Conservation (phyloP, 1,284 basidiomycete genomes). For the Puccinia horiana region DNA sequence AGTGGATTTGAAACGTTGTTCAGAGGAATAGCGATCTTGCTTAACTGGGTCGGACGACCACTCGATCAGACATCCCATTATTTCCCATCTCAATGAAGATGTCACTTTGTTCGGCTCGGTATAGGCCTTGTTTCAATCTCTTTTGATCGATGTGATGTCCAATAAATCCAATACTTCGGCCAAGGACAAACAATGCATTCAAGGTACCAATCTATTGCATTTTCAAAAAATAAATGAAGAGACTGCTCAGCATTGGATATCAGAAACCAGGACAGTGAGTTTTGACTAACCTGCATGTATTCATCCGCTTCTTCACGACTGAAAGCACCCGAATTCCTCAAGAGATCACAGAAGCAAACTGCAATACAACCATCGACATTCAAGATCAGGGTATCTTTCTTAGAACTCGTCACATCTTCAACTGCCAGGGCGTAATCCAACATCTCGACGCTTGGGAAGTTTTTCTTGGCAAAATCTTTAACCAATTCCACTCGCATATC, state of each 20-base stretch:
- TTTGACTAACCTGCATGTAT: conserved; percentile 74
- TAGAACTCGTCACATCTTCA: conserved; percentile 94
- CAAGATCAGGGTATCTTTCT: conserved; percentile 89
- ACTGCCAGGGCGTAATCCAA: conserved; percentile 98
- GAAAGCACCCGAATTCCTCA: conserved; percentile 90
- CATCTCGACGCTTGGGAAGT: conserved; percentile 76
- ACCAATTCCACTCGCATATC: conserved; percentile 92
- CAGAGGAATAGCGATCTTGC: background rate
- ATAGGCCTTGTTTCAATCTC: conserved; percentile 71
- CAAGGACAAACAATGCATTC: conserved; percentile 95
- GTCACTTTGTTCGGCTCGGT: conserved; percentile 49
- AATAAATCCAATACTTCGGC: conserved; percentile 95
- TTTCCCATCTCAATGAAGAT: conserved; percentile 48
- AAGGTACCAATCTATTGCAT: conserved; percentile 71
- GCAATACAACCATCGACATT: conserved; percentile 98
- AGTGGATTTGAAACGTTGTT: background rate
- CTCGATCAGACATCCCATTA: conserved; percentile 37
- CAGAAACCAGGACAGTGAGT: background rate
- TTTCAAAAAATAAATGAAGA: background rate
- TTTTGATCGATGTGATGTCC: conserved; percentile 94
- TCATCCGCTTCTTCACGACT: conserved; percentile 93
- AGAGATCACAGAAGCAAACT: conserved; percentile 94
- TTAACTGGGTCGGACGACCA: conserved; percentile 42
- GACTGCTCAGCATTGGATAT: background rate
- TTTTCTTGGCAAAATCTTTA: conserved; percentile 91